These are phyloP conservation scores for Phaeolepiota aurea DNA, from an alignment of 768 basidiomycete species.

Conservation along the genomic window DNA sequence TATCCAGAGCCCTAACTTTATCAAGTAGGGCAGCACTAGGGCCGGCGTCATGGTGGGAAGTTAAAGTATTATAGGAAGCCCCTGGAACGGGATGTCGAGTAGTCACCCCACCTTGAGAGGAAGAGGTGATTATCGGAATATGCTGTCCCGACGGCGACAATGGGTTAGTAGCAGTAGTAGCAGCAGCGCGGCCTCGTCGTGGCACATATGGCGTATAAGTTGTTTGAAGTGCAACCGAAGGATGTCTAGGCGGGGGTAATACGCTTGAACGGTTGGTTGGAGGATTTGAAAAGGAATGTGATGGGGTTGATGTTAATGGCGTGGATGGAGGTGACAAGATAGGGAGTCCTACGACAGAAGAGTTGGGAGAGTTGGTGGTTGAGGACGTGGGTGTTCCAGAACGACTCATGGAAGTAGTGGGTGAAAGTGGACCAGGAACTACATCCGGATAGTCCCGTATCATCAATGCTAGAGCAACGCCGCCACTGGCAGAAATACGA, in stretches of 20 bases:
- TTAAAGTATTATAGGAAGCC: conserved; percentile 13
- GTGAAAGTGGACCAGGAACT: conserved; percentile 30
- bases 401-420: conserved; percentile 15
- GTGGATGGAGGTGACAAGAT: conserved; percentile 18
- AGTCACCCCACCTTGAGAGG: conserved; percentile 44
- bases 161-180: conserved; percentile 31
- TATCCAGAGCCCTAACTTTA: conserved; percentile 86
- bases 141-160: conserved; percentile 35
- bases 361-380: conserved; percentile 26
- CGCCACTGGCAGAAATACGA: conserved; percentile 75
- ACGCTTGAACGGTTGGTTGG: conserved; percentile 17
- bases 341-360: conserved; percentile 21
- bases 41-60: conserved; percentile 26
- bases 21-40: conserved; percentile 77
- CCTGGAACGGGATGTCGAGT: conserved; percentile 28
- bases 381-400: conserved; percentile 24
- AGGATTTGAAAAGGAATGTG: conserved; percentile 12
- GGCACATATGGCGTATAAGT: conserved; percentile 85
- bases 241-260: conserved; percentile 30
- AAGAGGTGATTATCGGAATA: conserved; percentile 66
- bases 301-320: conserved; percentile 20
- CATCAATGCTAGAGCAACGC: conserved; percentile 91
- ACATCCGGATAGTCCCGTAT: conserved; percentile 93
- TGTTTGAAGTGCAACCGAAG: conserved; percentile 47
- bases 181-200: conserved; percentile 34